A percentile compares a stretch with the other conserved stretches of the same genome.
Evolutionary conservation across 1,284 basidiomycete species (phyloP).

Genomic region (Tilletia indica): DNA sequence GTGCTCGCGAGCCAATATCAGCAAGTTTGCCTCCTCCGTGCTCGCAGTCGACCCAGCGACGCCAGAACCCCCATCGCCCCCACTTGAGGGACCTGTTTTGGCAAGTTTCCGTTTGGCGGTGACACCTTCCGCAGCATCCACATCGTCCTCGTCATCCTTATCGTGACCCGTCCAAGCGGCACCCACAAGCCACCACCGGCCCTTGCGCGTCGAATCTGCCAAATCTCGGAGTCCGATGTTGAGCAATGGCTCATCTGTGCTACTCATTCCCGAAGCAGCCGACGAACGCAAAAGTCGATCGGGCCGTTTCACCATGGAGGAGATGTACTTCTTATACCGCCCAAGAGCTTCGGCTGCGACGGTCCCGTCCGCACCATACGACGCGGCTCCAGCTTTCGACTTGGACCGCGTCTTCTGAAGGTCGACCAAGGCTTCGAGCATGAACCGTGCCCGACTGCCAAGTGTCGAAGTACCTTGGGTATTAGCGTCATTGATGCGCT

Average conservation of each 20-base stretch:
- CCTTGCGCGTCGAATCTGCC: conserved; percentile 76
- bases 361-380: conserved; percentile 24
- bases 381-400: conserved; percentile 60
- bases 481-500: conserved; percentile 15
- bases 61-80: conserved; percentile 63
- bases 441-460: conserved; percentile 35
- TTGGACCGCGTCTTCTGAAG: conserved; percentile 64
- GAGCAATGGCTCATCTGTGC: conserved; percentile 10
- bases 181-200: conserved; percentile 98
- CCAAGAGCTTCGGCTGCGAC: conserved; percentile 20
- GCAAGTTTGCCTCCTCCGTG: conserved; percentile 58
- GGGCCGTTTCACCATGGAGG: conserved; percentile 38
- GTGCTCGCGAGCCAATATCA: conserved; percentile 81
- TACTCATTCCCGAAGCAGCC: background rate
- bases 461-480: background rate
- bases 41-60: background rate
- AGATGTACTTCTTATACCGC: conserved; percentile 47
- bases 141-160: conserved; percentile 59
- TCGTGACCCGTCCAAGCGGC: conserved; percentile 90
- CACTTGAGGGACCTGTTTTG: conserved; percentile 58
- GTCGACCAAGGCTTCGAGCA: conserved; percentile 50
- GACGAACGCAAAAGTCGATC: conserved; percentile 11
- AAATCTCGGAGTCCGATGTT: conserved; percentile 68
- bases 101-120: conserved; percentile 27
- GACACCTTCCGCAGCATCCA: conserved; percentile 28